A percentile compares a stretch with the other conserved stretches of the same genome.
Evolutionary conservation across 331 rosid genomes (phyloP).

Genomic region (Telfairia occidentalis): DNA sequence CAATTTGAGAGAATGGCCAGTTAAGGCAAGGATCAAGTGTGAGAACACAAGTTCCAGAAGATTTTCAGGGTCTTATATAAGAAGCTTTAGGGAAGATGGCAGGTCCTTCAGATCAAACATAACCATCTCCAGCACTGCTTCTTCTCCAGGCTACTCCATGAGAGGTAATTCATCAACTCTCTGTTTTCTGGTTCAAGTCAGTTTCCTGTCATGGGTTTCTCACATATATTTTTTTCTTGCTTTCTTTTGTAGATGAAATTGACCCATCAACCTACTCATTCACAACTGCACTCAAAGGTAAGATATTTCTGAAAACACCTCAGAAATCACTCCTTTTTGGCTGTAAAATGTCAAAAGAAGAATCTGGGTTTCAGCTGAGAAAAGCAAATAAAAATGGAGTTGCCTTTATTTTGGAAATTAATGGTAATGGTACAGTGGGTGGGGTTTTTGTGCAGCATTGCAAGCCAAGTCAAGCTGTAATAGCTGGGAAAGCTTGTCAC

Average conservation of each 20-base stretch:
- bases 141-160: slow-evolving; percentile 75
- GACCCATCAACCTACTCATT: slow-evolving; percentile 91
- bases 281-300: slow-evolving; percentile 81
- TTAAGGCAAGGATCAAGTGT: slow-evolving; percentile 35
- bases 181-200: not conserved
- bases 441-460: slow-evolving; percentile 41
- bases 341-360: not conserved
- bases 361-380: not conserved
- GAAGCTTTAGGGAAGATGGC: slow-evolving; percentile 76
- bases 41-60: slow-evolving; percentile 64
- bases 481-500: slow-evolving; percentile 66
- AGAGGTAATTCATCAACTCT: slow-evolving; percentile 36
- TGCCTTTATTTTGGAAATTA: not conserved
- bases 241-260: slow-evolving; percentile 58
- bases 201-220: not conserved
- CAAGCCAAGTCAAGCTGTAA: slow-evolving; percentile 52
- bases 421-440: not conserved
- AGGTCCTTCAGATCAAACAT: slow-evolving; percentile 72
- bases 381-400: not conserved
- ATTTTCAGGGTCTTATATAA: slow-evolving; percentile 65
- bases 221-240: not conserved
- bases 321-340: not conserved
- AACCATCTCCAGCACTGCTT: slow-evolving; percentile 77
- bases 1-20: slow-evolving; percentile 50
- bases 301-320: not conserved